A percentile compares a stretch with the other conserved stretches of the same genome.
These are phyloP conservation scores for Vigna hirtella DNA, from an alignment of 306 rosid genomes.

Conservation along the genomic window DNA sequence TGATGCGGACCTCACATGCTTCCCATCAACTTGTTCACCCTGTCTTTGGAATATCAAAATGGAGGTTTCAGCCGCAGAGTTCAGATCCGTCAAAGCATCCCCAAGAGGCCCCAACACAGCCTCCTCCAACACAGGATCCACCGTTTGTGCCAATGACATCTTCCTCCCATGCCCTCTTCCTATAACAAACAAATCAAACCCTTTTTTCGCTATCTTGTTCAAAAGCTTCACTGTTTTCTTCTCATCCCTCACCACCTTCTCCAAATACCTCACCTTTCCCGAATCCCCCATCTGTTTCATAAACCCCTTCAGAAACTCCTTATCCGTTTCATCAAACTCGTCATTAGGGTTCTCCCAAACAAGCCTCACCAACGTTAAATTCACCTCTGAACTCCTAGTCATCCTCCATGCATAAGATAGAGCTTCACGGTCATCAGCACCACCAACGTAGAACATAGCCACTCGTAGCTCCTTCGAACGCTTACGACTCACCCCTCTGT, in stretches of 20 bases:
- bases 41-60: constrained; percentile 49
- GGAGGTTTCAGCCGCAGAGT: constrained; percentile 49
- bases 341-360: constrained; percentile 49
- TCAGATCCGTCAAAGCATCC: constrained; percentile 52
- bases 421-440: constrained; percentile 55
- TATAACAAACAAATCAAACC: constrained; percentile 45
- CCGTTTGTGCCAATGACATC: constrained; percentile 55
- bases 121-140: constrained; percentile 52
- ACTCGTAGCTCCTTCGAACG: constrained; percentile 5
- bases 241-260: constrained; percentile 50
- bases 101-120: constrained; percentile 58
- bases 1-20: not conserved
- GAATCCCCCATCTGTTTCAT: not conserved
- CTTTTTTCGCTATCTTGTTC: constrained; percentile 46
- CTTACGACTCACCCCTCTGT: constrained; percentile 38
- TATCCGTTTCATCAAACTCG: constrained; percentile 43
- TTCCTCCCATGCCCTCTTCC: constrained; percentile 58
- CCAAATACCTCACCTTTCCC: constrained; percentile 40
- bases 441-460: constrained; percentile 49
- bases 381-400: constrained; percentile 34
- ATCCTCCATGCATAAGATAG: constrained; percentile 58
- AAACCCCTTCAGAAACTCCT: constrained; percentile 23
- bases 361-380: constrained; percentile 49
- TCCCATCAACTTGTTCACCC: not conserved
- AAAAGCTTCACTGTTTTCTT: constrained; percentile 44